These are phyloP conservation scores for Ramaria sp. DNA, from an alignment of 768 basidiomycete species.

Conservation along the genomic window DNA sequence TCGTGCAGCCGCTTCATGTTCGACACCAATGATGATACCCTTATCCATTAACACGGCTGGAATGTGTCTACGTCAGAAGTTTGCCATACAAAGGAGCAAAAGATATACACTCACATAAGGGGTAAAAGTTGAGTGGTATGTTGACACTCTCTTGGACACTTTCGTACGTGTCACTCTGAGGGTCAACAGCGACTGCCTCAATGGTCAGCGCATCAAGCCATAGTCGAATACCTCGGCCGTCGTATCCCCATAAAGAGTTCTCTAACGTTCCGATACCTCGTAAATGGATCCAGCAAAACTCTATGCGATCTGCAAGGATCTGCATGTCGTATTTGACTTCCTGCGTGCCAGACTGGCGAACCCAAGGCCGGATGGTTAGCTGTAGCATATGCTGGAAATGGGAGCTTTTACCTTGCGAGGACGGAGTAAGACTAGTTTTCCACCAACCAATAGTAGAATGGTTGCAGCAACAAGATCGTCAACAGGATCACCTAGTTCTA, in stretches of 20 bases:
- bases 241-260: slow-evolving; percentile 97
- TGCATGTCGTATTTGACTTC: slow-evolving; percentile 98
- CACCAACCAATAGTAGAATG: slow-evolving; percentile 91
- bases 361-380: not conserved
- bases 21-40: slow-evolving; percentile 94
- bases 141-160: slow-evolving; percentile 89
- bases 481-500: slow-evolving; percentile 89
- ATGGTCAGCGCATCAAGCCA: slow-evolving; percentile 96
- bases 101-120: slow-evolving; percentile 58
- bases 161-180: slow-evolving; percentile 24
- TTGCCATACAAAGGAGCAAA: not conserved
- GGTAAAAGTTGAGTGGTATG: slow-evolving; percentile 90
- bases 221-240: slow-evolving; percentile 77
- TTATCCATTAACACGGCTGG: slow-evolving; percentile 97
- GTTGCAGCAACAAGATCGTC: slow-evolving; percentile 91
- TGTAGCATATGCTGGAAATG: not conserved
- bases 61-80: slow-evolving; percentile 5
- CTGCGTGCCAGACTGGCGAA: slow-evolving; percentile 58
- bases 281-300: slow-evolving; percentile 98
- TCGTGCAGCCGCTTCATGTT: slow-evolving; percentile 73
- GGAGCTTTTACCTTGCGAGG: slow-evolving; percentile 60
- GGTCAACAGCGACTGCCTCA: slow-evolving; percentile 39
- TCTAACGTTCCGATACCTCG: slow-evolving; percentile 87
- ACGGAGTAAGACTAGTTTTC: slow-evolving; percentile 77
- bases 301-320: slow-evolving; percentile 91